Evolutionary conservation across 345 rosid species (phyloP).

Genomic region (Noccaea bulbosa): DNA sequence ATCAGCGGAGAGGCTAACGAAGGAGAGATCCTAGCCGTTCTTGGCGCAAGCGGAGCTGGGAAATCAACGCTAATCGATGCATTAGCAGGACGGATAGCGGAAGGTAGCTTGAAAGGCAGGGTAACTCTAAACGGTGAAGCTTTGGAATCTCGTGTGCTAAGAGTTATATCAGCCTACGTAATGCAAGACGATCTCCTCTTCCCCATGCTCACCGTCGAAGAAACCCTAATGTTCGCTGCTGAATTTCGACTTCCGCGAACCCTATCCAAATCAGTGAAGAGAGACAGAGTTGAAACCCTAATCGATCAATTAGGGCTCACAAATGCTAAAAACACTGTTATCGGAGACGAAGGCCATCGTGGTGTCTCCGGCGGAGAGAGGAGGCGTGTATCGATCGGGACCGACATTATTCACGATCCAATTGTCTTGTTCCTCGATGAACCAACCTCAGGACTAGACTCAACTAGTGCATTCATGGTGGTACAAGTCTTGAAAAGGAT

Average conservation of each 20-base stretch:
- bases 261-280: constrained; percentile 68
- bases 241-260: constrained; percentile 81
- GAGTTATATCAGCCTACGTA: constrained; percentile 81
- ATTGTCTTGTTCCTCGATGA: constrained; percentile 79
- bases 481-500: constrained; percentile 86
- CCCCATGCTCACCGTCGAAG: constrained; percentile 74
- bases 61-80: constrained; percentile 93
- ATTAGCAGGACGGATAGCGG: constrained; percentile 72
- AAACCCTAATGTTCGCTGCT: constrained; percentile 87
- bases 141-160: constrained; percentile 42
- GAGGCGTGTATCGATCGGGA: constrained; percentile 79
- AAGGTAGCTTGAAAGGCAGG: constrained; percentile 77
- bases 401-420: constrained; percentile 85
- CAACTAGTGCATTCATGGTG: constrained; percentile 80
- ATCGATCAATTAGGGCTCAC: constrained; percentile 76
- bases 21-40: constrained; percentile 80
- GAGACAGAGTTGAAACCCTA: constrained; percentile 61
- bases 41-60: constrained; percentile 92
- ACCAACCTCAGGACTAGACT: constrained; percentile 92
- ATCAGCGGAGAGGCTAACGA: constrained; percentile 72
- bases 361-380: constrained; percentile 63
- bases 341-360: constrained; percentile 81
- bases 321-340: constrained; percentile 58
- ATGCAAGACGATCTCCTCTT: constrained; percentile 95
- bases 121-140: constrained; percentile 76